Percentiles rank a stretch among this genome's conserved stretches.
Conservation (phyloP, 2,329 filamentous ascomycete species). For the Hypoxylon sp. region DNA sequence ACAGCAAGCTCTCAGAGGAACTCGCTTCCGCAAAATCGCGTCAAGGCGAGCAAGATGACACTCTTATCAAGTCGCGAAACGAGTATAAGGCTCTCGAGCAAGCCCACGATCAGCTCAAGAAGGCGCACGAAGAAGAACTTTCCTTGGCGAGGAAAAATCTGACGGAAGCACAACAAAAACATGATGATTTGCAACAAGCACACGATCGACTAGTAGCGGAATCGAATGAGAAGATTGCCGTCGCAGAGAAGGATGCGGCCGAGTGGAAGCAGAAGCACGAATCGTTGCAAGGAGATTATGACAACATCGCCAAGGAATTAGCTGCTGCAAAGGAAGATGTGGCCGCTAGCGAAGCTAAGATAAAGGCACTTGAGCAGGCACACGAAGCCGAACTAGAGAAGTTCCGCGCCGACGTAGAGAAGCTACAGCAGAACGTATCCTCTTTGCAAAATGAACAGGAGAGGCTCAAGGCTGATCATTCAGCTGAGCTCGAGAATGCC, state of each 20-base stretch:
- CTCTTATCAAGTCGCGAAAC: conserved; percentile 42
- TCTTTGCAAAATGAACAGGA: conserved; percentile 48
- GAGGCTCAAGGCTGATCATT: conserved; percentile 47
- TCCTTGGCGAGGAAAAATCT: conserved; percentile 51
- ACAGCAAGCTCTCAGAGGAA: conserved; percentile 49
- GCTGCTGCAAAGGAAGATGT: conserved; percentile 48
- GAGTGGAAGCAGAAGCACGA: conserved; percentile 49
- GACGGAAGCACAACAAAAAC: conserved; percentile 46
- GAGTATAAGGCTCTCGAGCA: conserved; percentile 43
- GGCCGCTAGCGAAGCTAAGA: conserved; percentile 43
- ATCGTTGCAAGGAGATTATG: conserved; percentile 31
- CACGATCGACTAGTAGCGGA: conserved; percentile 54
- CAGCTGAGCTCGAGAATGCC: conserved; percentile 47
- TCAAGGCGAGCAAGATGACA: conserved; percentile 46
- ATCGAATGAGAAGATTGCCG: conserved; percentile 53
- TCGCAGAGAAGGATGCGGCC: conserved; percentile 49
- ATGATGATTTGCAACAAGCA: conserved; percentile 43
- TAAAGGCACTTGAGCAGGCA: conserved; percentile 41
- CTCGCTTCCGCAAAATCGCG: conserved; percentile 46
- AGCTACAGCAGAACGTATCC: conserved; percentile 50
- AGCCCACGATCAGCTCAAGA: conserved; percentile 49
- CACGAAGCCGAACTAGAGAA: conserved; percentile 45
- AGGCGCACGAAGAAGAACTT: conserved; percentile 54
- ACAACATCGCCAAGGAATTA: conserved; percentile 36
- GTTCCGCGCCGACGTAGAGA: conserved; percentile 43